Evolutionary conservation across 257 asterid species (phyloP).

Genomic region (Solanum peruvianum): DNA sequence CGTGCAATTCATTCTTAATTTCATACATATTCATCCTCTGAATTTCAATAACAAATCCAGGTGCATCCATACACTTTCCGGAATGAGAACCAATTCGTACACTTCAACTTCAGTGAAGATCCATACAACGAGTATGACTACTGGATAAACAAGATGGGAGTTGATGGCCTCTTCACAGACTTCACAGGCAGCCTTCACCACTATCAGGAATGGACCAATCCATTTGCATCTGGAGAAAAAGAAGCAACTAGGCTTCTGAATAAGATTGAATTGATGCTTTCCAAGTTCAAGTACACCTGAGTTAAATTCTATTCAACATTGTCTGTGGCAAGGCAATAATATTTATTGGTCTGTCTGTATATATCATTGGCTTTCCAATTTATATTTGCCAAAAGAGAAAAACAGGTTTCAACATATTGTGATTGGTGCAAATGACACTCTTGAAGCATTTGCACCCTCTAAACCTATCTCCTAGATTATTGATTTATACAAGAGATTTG

Average conservation of each 20-base stretch:
- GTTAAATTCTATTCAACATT: not conserved
- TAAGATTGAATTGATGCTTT: conserved; percentile 44
- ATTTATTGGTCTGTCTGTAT: not conserved
- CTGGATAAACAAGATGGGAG: conserved; percentile 70
- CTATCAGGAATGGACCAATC: conserved; percentile 70
- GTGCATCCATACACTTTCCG: conserved; percentile 90
- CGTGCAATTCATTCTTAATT: not conserved
- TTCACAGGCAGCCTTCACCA: conserved; percentile 87
- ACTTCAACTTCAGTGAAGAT: conserved; percentile 86
- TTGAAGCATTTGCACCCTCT: not conserved
- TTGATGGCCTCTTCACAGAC: conserved; percentile 92
- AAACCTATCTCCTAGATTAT: not conserved
- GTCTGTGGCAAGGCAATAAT: not conserved
- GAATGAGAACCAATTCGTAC: conserved; percentile 67
- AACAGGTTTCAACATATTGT: not conserved
- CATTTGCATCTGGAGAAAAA: conserved; percentile 34
- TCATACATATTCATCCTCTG: not conserved
- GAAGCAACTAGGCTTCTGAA: conserved; percentile 40
- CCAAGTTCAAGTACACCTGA: conserved; percentile 29
- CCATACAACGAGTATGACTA: conserved; percentile 69
- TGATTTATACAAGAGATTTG: not conserved
- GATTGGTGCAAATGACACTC: not conserved
- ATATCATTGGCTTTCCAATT: not conserved
- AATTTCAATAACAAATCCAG: conserved; percentile 22
- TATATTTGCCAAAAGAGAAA: not conserved